Percentiles rank a stretch among this genome's conserved stretches.
Conservation (phyloP, 2,329 filamentous ascomycete species). For the Eutypa lata region DNA sequence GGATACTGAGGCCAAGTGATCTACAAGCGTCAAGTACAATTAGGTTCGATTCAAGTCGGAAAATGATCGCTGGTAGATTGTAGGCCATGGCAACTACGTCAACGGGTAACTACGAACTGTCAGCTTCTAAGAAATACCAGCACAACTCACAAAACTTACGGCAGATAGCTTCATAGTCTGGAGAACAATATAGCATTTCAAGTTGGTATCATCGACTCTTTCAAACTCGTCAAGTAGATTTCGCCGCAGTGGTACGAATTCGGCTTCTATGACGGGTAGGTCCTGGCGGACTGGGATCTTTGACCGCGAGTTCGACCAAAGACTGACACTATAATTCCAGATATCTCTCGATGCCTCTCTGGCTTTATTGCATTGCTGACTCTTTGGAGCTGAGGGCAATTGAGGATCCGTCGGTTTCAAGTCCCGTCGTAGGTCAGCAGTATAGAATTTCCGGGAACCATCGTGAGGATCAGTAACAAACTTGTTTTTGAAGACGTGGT, state of each 20-base stretch:
- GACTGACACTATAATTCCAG: constrained; percentile 77
- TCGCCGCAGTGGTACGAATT: constrained; percentile 71
- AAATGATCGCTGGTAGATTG: constrained; percentile 78
- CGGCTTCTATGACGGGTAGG: constrained; percentile 80
- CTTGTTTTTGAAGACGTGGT: constrained; percentile 50
- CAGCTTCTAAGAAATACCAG: constrained; percentile 9
- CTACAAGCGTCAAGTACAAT: constrained; percentile 74
- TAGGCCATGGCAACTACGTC: constrained; percentile 70
- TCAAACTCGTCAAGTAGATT: constrained; percentile 75
- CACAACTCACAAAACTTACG: constrained; percentile 45
- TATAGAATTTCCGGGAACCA: constrained; percentile 61
- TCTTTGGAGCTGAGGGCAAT: constrained; percentile 49
- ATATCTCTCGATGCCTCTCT: constrained; percentile 54
- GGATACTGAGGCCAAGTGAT: constrained; percentile 61
- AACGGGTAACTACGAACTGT: constrained; percentile 56
- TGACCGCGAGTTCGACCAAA: constrained; percentile 60
- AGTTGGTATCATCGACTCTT: constrained; percentile 44
- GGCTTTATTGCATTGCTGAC: constrained; percentile 24
- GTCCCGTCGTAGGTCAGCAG: constrained; percentile 49
- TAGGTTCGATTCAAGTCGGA: constrained; percentile 76
- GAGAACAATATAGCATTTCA: constrained; percentile 66
- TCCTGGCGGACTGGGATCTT: constrained; percentile 55
- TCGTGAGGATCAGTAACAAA: constrained; percentile 57
- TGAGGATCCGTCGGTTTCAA: constrained; percentile 64
- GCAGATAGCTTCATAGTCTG: constrained; percentile 74